Evolutionary conservation across 345 rosid genomes (phyloP), one percentile per base, ranked within the genome.

Genomic region (Murraya koenigii): DNA sequence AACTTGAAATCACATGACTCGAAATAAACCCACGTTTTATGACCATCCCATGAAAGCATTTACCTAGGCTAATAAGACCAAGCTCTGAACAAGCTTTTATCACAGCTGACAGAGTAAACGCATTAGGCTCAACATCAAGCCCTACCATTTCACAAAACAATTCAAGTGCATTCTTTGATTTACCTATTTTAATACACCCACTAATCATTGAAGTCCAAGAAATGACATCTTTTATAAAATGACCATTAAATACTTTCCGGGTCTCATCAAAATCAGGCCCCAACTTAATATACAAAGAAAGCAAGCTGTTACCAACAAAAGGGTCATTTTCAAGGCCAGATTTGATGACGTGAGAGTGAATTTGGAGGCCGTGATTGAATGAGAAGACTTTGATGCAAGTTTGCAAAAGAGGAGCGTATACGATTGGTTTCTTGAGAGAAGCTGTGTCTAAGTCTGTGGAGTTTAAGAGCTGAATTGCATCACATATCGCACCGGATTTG

Each of bases 171-270:
- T 80, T 77, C 70, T 44, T 83, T 9, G 88, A 89, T 77, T 89
- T 87, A 47, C 85, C 88, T 64, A 79, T 82, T 63, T 32, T 74
- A 62, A 87, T 81, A 79, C 90, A 95, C 41, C 95, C 91, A 19
- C 96, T 88, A 77, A 95, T 87, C 94, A 95, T 90, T 7, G 97
- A 90, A 62, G 90, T 91, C 97, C 98, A 95, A 1, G 99, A 90
- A 65, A 93, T 86, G 20, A 80, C 91, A 75, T 95, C 99, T 81
- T 90, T 90, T 1, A 77, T 72, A 77, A 82, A 80, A 78, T 87
- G 77, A 9, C 92, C 91, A 60, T 92, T 89, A 75, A n/a, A 95
- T 61, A 89, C 88, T 39, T 86, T 88, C 80, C 89, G 82, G 23
- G 95, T 88, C 64, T 91, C 90, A 10, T 61, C 81, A 80, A 93